Base-by-base conservation (phyloP, 2,329 filamentous ascomycete genomes). In the Gremmenia infestans region DNA sequence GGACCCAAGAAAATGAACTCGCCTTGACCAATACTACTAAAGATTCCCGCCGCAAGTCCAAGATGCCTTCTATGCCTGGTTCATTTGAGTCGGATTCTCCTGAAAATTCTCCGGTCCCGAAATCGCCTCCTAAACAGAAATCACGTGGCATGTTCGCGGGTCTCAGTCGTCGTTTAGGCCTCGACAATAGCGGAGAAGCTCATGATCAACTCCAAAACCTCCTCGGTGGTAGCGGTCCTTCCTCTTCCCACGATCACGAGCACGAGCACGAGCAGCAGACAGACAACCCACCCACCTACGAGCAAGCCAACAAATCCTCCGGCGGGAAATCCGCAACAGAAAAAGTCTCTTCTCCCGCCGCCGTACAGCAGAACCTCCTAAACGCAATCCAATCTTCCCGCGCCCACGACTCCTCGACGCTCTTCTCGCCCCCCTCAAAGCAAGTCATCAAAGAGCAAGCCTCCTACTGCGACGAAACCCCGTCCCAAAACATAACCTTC, bases 401-500 rank as follows among this genome's bases (percentile, higher is more conserved):
- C 39, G 79, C 91, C 1, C 86, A 92, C 70, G 87, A 89, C 60
- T 90, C 89, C 1, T 80, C 83, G 15, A 76, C 77, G 11, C 73
- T 96, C n/a, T 93, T 89, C 72, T 84, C 82, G 3, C 82, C 83
- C 22, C 90, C 90, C 0, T 76, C 82, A 52, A 86, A 88, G 37
- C 86, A 83, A 59, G 76, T 86, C 50, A 85, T 96, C 62, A 88
- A 88, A 67, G 91, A 96, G 71, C 88, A 90, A 63, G 82, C 86
- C 40, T 88, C 88, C 0, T 96, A 96, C 73, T 97, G 92, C 71
- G 92, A 97, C 73, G 81, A 83, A 63, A 86, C 77, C 23, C 83
- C 88, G 2, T 84, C 83, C 1, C 83, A 91, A 55, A 85, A 96
- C 71, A 82, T 96, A 11, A 76, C 77, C 15, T 86, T 87, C 66